These are phyloP conservation scores for Cytospora schulzeri DNA, from an alignment of 2,329 filamentous ascomycete species.

Conservation along the genomic window DNA sequence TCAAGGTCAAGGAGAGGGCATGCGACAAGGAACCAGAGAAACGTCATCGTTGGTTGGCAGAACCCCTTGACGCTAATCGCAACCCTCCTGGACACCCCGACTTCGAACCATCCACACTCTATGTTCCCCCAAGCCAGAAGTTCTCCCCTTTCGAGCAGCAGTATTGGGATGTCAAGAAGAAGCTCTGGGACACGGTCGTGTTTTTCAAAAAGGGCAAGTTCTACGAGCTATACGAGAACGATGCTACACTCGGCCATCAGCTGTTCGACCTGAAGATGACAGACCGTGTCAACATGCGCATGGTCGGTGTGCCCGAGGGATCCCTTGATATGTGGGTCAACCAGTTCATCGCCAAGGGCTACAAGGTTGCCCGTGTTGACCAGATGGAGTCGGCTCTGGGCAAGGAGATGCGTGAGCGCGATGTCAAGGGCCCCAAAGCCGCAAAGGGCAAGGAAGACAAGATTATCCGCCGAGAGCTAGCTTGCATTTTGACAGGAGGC, in stretches of 20 bases:
- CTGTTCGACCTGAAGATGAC: constrained; percentile 97
- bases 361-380: constrained; percentile 94
- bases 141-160: constrained; percentile 97
- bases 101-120: constrained; percentile 89
- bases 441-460: constrained; percentile 75
- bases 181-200: constrained; percentile 95
- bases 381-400: constrained; percentile 94
- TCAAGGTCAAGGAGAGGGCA: constrained; percentile 64
- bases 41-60: constrained; percentile 87
- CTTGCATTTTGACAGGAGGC: constrained; percentile 87
- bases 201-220: constrained; percentile 99
- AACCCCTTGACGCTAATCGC: constrained; percentile 80
- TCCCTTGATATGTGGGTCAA: constrained; percentile 97
- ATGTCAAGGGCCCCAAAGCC: constrained; percentile 57
- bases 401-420: constrained; percentile 98
- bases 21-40: constrained; percentile 81
- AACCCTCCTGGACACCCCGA: constrained; percentile 79
- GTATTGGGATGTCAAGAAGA: constrained; percentile 99
- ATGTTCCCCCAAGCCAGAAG: constrained; percentile 77
- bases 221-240: constrained; percentile 97
- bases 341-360: constrained; percentile 97
- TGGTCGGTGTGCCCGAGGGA: constrained; percentile 96
- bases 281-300: constrained; percentile 98
- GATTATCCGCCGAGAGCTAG: constrained; percentile 86
- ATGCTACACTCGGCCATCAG: constrained; percentile 94